Percentiles rank a stretch among this genome's conserved stretches.
Evolutionary conservation across 306 rosid species (phyloP).

Genomic region (Alnus rubra): DNA sequence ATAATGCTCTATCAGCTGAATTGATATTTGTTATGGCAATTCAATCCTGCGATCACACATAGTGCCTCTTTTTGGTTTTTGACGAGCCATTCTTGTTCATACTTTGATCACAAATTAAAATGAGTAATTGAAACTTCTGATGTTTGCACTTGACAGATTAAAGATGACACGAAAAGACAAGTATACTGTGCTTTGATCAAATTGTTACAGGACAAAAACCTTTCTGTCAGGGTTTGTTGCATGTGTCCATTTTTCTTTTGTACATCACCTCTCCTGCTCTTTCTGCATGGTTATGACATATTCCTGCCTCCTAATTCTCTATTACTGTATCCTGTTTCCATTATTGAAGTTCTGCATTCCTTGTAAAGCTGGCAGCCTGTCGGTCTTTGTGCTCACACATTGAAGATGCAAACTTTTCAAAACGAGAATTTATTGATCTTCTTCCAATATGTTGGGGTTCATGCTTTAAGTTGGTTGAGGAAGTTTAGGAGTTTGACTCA

Average conservation of each 20-base stretch:
- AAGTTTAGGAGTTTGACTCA: slow-evolving; percentile 93
- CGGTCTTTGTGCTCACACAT: slow-evolving; percentile 82
- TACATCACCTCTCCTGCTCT: slow-evolving; percentile 17
- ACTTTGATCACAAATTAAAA: slow-evolving; percentile 8
- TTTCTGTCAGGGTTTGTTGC: slow-evolving; percentile 77
- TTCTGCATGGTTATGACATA: slow-evolving; percentile 23
- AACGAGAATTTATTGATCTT: slow-evolving; percentile 79
- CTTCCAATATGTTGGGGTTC: slow-evolving; percentile 92
- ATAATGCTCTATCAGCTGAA: background rate
- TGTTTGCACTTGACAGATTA: slow-evolving; percentile 52
- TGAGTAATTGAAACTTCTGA: background rate
- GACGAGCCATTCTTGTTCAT: slow-evolving; percentile 7
- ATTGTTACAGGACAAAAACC: slow-evolving; percentile 79
- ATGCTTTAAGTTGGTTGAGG: slow-evolving; percentile 82
- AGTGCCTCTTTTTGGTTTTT: background rate
- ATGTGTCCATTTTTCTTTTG: slow-evolving; percentile 18
- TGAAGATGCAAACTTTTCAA: slow-evolving; percentile 93
- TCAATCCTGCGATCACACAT: background rate
- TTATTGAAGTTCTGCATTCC: slow-evolving; percentile 31
- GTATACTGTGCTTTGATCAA: slow-evolving; percentile 90
- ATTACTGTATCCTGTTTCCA: slow-evolving; percentile 9
- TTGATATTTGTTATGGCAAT: background rate
- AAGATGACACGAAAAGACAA: slow-evolving; percentile 88
- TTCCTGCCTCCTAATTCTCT: slow-evolving; percentile 17
- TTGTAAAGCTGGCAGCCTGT: slow-evolving; percentile 87